These are phyloP conservation scores for Diaporthe sp. DNA, from an alignment of 2,329 filamentous ascomycete species.

Conservation along the genomic window DNA sequence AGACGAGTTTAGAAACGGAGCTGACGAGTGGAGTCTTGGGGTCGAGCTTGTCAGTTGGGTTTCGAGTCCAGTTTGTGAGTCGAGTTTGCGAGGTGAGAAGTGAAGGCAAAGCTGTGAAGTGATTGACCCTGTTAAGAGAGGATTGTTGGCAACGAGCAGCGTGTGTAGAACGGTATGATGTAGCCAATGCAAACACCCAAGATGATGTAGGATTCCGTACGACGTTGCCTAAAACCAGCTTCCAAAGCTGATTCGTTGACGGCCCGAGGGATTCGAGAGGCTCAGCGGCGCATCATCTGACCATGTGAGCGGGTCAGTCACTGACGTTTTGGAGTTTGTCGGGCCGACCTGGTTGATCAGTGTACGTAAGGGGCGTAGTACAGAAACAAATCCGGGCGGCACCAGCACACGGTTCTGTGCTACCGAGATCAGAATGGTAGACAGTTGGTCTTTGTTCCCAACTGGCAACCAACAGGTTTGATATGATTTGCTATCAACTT, in stretches of 20 bases:
- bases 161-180: background rate
- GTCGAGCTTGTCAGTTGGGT: background rate
- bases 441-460: background rate
- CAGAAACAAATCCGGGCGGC: background rate
- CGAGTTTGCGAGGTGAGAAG: background rate
- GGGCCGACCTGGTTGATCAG: background rate
- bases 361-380: conserved; percentile 23
- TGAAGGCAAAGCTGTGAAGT: background rate
- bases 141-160: background rate
- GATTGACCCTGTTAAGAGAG: background rate
- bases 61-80: background rate
- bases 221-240: background rate
- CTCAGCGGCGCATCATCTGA: background rate
- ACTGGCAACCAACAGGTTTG: background rate
- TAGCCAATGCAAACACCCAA: background rate
- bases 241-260: background rate
- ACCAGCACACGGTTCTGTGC: too few relatives aligned
- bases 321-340: background rate
- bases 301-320: background rate
- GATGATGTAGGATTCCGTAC: background rate
- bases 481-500: background rate
- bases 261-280: background rate
- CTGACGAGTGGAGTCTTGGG: background rate
- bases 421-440: background rate
- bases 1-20: background rate